phyloP scores from a whole-genome alignment of 148 eudicot species.

The Drosera capensis region DNA sequence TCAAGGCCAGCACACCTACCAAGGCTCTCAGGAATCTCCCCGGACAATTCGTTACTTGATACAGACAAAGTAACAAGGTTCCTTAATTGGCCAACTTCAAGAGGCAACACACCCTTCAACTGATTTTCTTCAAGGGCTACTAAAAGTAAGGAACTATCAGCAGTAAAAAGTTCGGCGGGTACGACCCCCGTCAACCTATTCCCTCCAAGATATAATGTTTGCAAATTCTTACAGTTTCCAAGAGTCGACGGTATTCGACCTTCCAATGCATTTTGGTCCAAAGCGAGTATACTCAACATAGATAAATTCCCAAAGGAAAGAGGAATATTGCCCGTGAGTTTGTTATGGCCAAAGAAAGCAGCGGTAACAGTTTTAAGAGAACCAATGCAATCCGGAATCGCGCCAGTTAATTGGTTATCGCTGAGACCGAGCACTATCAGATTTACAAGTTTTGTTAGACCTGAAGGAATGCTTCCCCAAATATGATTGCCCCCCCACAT shows the following conservation, averaged over 20 bases:
- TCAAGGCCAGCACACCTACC: constrained; percentile 4
- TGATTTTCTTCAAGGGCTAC: neutral
- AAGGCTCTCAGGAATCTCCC: constrained; percentile 6
- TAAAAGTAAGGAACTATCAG: neutral
- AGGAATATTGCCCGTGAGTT: neutral
- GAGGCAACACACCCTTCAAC: constrained; percentile 8
- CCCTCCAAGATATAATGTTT: neutral
- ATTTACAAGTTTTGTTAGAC: neutral
- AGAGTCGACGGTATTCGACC: constrained; percentile 7
- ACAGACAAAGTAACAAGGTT: neutral
- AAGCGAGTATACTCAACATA: neutral
- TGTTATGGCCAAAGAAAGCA: neutral
- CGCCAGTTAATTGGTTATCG: neutral
- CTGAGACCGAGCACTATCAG: neutral
- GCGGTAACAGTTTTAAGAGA: neutral
- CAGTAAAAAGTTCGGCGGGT: constrained; percentile 3
- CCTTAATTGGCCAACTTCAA: constrained; percentile 1
- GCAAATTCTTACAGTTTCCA: constrained; percentile 3
- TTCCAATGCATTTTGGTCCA: constrained; percentile 1
- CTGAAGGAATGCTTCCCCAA: neutral
- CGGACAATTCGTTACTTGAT: constrained; percentile 4
- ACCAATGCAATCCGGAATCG: neutral
- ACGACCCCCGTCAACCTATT: constrained; percentile 5
- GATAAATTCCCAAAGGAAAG: constrained; percentile 1
- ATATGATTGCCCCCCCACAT: neutral